Percentiles rank a stretch among this genome's conserved stretches.
Conservation (phyloP, 192 early-diverging fungal genomes). For the Coemansia sp. region DNA sequence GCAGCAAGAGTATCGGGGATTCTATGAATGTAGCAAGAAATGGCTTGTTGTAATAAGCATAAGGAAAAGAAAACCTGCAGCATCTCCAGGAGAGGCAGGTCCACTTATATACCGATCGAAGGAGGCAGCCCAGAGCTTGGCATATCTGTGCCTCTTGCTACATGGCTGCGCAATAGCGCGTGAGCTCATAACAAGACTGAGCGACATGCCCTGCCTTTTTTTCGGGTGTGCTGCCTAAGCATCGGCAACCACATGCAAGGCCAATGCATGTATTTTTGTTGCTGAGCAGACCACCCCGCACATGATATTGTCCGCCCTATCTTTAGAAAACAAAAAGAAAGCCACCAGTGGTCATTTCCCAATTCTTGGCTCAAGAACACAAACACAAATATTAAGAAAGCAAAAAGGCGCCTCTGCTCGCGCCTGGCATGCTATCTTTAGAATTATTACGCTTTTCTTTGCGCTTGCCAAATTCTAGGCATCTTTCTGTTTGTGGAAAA, state of each 20-base stretch:
- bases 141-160: background rate
- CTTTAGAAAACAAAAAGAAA: conserved; percentile 8
- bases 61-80: background rate
- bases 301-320: conserved; percentile 9
- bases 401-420: background rate
- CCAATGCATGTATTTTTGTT: background rate
- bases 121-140: background rate
- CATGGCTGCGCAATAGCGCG: conserved; percentile 1
- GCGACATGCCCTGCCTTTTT: background rate
- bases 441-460: background rate
- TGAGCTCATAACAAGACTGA: conserved; percentile 1
- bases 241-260: conserved; percentile 1
- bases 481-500: background rate
- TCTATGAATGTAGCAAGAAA: background rate
- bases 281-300: conserved; percentile 8
- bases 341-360: conserved; percentile 3
- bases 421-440: conserved; percentile 5
- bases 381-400: conserved; percentile 3
- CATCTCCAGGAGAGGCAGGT: background rate
- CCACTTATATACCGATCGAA: conserved; percentile 9
- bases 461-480: background rate
- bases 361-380: conserved; percentile 2
- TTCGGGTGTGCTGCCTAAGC: background rate
- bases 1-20: background rate
- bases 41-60: background rate